Evolutionary conservation across 805 yeast genomes (phyloP), one percentile per base, ranked within the genome.

Genomic region (Barnettozyma populi): DNA sequence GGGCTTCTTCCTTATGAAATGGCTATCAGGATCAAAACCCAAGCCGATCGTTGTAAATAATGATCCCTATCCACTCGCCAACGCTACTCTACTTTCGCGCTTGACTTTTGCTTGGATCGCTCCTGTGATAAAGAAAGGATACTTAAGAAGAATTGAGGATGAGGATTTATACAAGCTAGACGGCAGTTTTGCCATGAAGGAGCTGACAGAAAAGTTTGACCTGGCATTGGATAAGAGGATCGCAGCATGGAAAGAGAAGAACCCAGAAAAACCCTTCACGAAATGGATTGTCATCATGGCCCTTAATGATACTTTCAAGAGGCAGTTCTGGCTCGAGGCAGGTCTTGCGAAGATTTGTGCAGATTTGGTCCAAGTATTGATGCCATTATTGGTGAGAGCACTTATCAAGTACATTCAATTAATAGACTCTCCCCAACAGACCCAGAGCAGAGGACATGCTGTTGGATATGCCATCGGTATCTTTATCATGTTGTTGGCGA

Each of bases 381-480:
- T 82, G 34, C 90, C 96, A 1, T 68, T 88, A 53, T 62, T 87
- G 10, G 79, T 87, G 4, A 78, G 80, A 61, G 71, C 76, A 34
- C 68, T 89, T 49, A 84, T 88, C 51, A 70, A 70, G 38, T 86
- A 78, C 55, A 86, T 86, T n/a, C 79, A 76, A 53, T 59, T 61
- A 42, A 73, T 75, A 55, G 64, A 60, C 40, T 69, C 75, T 44
- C 74, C 43, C 4, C 23, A 76, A 8, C 59, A 63, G 23, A 76
- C 78, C 7, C 64, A 73, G 13, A 65, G 60, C 29, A 54, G 65
- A 70, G 47, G 83, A 31, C 69, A 66, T 37, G 96, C 96, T 49
- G 71, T 86, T 18, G 96, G 94, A 8, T 85, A 78, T 55, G 84
- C 90, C 8, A 67, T 89, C 42, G 95, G 90, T 18, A 72, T 86